Conservation (phyloP, 177 flowering plant species). For the Vitis hybrid region DNA sequence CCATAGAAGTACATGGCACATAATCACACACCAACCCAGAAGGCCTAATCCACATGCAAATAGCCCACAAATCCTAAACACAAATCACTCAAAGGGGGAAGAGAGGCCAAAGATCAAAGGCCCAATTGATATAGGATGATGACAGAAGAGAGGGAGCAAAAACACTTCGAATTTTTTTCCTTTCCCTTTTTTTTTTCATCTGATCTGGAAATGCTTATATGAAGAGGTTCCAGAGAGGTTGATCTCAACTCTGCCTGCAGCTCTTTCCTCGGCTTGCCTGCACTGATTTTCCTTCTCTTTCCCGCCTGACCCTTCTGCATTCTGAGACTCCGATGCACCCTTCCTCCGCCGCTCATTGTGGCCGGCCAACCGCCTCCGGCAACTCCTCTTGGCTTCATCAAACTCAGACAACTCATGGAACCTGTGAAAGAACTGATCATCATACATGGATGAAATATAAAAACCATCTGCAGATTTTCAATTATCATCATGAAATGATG, state of each 20-base stretch:
- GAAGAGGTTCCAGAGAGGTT: conserved; percentile 16
- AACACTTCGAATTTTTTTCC: no score
- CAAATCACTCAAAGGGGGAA: no score
- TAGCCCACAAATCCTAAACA: no score
- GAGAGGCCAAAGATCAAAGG: no score
- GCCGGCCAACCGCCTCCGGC: conserved; percentile 55
- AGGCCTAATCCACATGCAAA: no score
- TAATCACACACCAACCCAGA: no score
- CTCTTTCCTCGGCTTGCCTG: conserved; percentile 24
- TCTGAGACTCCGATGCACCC: conserved; percentile 26
- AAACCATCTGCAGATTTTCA: no score
- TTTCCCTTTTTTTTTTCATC: conserved; percentile 14
- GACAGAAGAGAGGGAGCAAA: conserved; percentile 68
- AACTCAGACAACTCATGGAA: conserved; percentile 58
- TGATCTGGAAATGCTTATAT: conserved; percentile 34
- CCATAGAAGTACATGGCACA: no score
- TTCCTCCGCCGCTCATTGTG: conserved; percentile 60
- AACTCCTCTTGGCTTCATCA: conserved; percentile 56
- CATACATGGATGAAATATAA: no score
- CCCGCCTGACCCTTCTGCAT: conserved; percentile 37
- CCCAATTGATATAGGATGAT: conserved; percentile 1
- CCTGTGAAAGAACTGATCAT: conserved; percentile 21
- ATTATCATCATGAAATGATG: no score
- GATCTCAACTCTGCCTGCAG: conserved; percentile 15
- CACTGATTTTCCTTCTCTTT: conserved; percentile 25